Conservation (phyloP, 495 filamentous ascomycete genomes). For the Pseudomonodictys pantanalensis region DNA sequence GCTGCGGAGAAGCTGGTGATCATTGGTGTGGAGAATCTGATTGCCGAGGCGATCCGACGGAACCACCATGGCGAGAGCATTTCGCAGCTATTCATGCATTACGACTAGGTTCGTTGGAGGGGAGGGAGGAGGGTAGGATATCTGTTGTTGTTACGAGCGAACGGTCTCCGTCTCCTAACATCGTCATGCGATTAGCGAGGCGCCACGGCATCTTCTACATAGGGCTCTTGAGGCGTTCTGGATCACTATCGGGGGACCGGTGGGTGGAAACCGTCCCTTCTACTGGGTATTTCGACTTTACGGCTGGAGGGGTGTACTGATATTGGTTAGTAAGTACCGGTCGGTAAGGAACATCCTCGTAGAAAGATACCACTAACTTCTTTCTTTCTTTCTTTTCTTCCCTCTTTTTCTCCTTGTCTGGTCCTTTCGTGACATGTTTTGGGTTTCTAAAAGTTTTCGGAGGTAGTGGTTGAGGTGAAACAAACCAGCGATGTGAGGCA, state of each 20-base stretch:
- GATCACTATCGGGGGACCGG: too few species aligned
- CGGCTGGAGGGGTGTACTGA: background rate
- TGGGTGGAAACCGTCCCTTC: too few species aligned
- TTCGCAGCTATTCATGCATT: slow-evolving; percentile 44
- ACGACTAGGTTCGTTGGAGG: too few species aligned
- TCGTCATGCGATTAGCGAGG: slow-evolving; percentile 4
- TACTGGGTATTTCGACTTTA: too few species aligned
- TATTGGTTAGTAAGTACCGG: background rate
- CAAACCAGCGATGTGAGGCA: slow-evolving; percentile 65
- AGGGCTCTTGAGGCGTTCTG: background rate
- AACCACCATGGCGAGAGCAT: slow-evolving; percentile 83
- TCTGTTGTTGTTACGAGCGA: background rate
- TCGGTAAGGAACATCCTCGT: background rate
- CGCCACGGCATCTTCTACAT: background rate
- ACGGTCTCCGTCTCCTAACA: background rate
- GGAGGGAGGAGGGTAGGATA: background rate
- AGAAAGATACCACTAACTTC: background rate
- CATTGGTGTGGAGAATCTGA: slow-evolving; percentile 79
- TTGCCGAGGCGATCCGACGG: slow-evolving; percentile 88
- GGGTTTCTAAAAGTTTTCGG: background rate
- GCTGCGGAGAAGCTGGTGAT: slow-evolving; percentile 77
- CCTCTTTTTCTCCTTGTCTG: background rate
- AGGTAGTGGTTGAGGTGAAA: background rate
- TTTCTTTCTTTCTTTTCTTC: background rate
- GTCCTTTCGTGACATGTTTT: background rate